Evolutionary conservation across 73 alveolate species (phyloP).

Genomic region (Paraurostyla sp.): DNA sequence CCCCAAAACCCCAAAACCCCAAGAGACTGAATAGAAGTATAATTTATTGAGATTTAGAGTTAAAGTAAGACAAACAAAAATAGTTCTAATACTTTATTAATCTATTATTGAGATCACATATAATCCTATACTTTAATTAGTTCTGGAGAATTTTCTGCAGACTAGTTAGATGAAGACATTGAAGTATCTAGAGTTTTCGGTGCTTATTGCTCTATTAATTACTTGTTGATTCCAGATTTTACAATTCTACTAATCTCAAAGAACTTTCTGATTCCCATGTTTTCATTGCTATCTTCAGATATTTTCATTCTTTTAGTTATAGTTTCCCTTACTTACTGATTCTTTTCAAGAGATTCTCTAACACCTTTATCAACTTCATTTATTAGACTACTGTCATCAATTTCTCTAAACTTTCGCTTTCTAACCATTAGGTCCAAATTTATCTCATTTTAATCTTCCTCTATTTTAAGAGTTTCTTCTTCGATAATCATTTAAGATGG

Average conservation of each 20-base stretch:
- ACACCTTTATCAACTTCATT: background rate
- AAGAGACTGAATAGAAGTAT: too few relatives aligned
- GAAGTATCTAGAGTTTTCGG: too few relatives aligned
- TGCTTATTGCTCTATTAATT: too few relatives aligned
- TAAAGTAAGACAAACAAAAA: too few relatives aligned
- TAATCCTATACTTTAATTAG: too few relatives aligned
- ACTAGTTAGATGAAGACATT: too few relatives aligned
- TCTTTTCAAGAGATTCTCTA: background rate
- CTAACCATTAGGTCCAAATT: background rate
- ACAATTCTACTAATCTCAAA: background rate
- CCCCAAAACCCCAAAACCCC: too few relatives aligned
- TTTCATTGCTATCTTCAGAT: background rate
- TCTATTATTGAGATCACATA: too few relatives aligned
- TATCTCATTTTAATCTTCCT: background rate
- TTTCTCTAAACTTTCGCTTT: slow-evolving; percentile 52
- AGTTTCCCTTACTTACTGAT: background rate
- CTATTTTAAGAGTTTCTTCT: background rate
- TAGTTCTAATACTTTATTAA: too few relatives aligned
- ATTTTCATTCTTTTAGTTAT: background rate
- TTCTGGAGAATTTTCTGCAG: too few relatives aligned
- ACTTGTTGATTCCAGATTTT: background rate
- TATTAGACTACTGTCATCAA: slow-evolving; percentile 17
- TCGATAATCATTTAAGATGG: background rate
- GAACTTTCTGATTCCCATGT: background rate
- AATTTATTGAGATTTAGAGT: too few relatives aligned